Evolutionary conservation across 345 rosid genomes (phyloP).

Genomic region (Eucalyptus cloeziana): DNA sequence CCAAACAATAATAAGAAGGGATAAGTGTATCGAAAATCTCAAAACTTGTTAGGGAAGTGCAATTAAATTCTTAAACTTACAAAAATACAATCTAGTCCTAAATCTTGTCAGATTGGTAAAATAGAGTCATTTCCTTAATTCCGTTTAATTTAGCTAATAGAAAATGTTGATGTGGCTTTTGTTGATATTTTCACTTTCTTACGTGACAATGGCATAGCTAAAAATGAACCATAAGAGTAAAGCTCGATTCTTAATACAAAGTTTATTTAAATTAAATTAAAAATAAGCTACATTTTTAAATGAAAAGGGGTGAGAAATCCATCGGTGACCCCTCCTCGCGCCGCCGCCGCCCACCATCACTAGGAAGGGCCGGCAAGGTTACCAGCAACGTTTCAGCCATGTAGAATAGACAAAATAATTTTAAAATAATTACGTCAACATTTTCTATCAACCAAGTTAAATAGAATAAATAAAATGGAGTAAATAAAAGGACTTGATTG

Average conservation of each 20-base stretch:
- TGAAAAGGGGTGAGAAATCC: too few relatives aligned
- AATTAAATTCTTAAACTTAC: accelerated
- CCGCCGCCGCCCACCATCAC: too few relatives aligned
- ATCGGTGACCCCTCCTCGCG: too few relatives aligned
- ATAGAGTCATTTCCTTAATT: accelerated
- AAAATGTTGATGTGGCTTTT: too few relatives aligned
- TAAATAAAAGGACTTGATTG: accelerated
- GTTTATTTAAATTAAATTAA: too few relatives aligned
- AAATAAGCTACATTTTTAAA: too few relatives aligned
- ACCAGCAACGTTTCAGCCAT: accelerated
- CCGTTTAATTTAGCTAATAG: accelerated
- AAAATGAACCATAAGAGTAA: too few relatives aligned
- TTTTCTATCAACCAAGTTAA: accelerated
- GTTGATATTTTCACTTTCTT: too few relatives aligned
- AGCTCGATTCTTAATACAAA: too few relatives aligned
- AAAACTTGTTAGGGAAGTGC: too few relatives aligned
- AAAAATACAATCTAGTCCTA: accelerated
- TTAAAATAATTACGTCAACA: accelerated
- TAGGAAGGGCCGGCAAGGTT: too few relatives aligned
- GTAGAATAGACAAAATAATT: accelerated
- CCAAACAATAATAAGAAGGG: accelerated
- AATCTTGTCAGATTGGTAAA: accelerated
- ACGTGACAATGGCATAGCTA: accelerated
- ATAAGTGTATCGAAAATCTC: too few relatives aligned
- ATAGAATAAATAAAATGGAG: accelerated